Evolutionary conservation across 1,139 yeast genomes (phyloP).

Genomic region (Trichomonascaceae sp.): DNA sequence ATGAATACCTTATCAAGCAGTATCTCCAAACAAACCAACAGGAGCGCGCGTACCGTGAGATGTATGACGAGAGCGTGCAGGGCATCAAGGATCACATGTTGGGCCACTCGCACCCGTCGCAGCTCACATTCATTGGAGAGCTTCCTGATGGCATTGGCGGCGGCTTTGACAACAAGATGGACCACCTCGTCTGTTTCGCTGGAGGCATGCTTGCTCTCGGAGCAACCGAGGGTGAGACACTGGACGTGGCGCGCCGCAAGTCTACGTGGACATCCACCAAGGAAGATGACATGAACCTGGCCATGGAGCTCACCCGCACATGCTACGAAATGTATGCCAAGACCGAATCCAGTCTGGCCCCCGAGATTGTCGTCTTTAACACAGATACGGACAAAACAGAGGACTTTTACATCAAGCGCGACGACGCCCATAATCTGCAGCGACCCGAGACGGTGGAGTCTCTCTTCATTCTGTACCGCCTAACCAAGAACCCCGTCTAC

Average conservation of each 20-base stretch:
- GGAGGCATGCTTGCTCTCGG: slow-evolving; percentile 88
- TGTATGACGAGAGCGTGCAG: slow-evolving; percentile 65
- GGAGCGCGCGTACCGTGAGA: slow-evolving; percentile 49
- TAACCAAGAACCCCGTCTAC: slow-evolving; percentile 71
- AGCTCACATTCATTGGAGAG: slow-evolving; percentile 66
- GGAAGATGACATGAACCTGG: slow-evolving; percentile 52
- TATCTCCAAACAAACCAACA: slow-evolving; percentile 60
- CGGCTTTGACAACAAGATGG: slow-evolving; percentile 67
- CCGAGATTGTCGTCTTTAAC: slow-evolving; percentile 81
- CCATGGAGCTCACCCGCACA: slow-evolving; percentile 62
- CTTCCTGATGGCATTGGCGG: slow-evolving; percentile 52
- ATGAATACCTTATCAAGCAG: slow-evolving; percentile 80
- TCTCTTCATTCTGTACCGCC: slow-evolving; percentile 62
- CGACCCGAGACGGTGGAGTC: slow-evolving; percentile 94
- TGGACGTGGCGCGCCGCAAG: slow-evolving; percentile 35
- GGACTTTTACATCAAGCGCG: slow-evolving; percentile 58
- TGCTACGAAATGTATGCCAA: slow-evolving; percentile 78
- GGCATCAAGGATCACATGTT: slow-evolving; percentile 62
- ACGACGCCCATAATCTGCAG: slow-evolving; percentile 74
- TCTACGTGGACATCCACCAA: slow-evolving; percentile 34
- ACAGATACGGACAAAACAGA: slow-evolving; percentile 24
- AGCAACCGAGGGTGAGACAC: slow-evolving; percentile 62
- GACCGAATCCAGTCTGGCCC: slow-evolving; percentile 64
- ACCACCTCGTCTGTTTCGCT: slow-evolving; percentile 83
- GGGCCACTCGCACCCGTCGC: slow-evolving; percentile 47